Conservation (phyloP, 1,139 yeast species). For the Hemisphaericaspora xylanilytica region DNA sequence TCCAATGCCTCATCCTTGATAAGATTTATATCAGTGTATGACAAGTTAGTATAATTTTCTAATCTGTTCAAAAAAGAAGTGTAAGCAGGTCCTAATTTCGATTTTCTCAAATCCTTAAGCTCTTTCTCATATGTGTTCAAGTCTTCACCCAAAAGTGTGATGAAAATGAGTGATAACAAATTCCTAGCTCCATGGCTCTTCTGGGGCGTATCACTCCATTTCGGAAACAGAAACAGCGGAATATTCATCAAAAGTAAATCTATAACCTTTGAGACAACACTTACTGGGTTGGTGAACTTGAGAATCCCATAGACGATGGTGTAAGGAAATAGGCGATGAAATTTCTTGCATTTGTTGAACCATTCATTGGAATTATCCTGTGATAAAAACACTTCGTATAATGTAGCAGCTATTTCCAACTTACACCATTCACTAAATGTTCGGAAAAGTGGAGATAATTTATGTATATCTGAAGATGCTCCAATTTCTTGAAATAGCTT, state of each 20-base stretch:
- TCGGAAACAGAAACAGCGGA: conserved; percentile 27
- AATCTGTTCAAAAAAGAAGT: conserved; percentile 26
- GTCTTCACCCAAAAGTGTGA: conserved; percentile 76
- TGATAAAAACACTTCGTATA: conserved; percentile 75
- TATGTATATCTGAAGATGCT: conserved; percentile 46
- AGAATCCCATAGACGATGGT: conserved; percentile 69
- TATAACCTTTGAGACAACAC: conserved; percentile 71
- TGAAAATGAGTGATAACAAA: conserved; percentile 68
- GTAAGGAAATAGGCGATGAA: conserved; percentile 79
- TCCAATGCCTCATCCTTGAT: conserved; percentile 25
- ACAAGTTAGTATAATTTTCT: conserved; percentile 22
- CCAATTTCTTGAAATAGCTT: conserved; percentile 65
- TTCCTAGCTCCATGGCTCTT: conserved; percentile 59
- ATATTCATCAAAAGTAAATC: conserved; percentile 81
- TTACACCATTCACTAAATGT: conserved; percentile 80
- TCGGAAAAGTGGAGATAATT: conserved; percentile 65
- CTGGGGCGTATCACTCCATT: conserved; percentile 13
- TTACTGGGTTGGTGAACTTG: conserved; percentile 80
- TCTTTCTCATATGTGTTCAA: conserved; percentile 62
- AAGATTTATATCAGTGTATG: conserved; percentile 17
- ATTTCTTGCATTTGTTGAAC: conserved; percentile 60
- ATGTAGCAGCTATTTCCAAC: conserved; percentile 77
- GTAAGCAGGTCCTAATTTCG: conserved; percentile 17
- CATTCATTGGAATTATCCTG: conserved; percentile 77
- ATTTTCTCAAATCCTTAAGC: conserved; percentile 44